A percentile compares a stretch with the other conserved stretches of the same genome.
phyloP scores from a whole-genome alignment of 129 eudicot species.

The Pittosporum tobira region DNA sequence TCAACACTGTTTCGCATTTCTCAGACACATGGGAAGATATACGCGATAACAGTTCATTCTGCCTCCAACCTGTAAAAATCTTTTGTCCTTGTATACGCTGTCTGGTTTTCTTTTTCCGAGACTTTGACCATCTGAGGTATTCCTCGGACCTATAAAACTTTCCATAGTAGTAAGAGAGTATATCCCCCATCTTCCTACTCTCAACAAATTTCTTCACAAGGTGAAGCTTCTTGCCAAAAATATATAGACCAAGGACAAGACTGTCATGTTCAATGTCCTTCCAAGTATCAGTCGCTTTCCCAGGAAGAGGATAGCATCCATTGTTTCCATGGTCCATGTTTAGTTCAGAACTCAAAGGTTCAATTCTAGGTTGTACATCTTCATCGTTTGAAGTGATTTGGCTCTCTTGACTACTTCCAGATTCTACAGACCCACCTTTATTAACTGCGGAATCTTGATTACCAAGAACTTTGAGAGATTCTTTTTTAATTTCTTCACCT shows the following conservation, averaged over 20 bases:
- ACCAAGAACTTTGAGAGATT: not conserved
- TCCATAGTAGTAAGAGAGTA: conserved; percentile 39
- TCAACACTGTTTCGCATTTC: conserved; percentile 31
- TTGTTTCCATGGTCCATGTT: too few relatives aligned
- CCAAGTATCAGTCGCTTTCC: conserved; percentile 30
- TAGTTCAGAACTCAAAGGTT: conserved; percentile 8
- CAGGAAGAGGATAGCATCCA: conserved; percentile 33
- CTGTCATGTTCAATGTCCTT: conserved; percentile 37
- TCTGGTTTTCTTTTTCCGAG: conserved; percentile 30
- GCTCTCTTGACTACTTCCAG: conserved; percentile 16
- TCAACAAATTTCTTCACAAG: conserved; percentile 38
- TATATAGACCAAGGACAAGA: conserved; percentile 46
- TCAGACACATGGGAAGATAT: conserved; percentile 32
- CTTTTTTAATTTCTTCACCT: too few relatives aligned
- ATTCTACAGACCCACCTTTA: not conserved
- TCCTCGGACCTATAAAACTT: conserved; percentile 30
- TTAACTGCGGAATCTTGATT: not conserved
- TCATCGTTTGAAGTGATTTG: conserved; percentile 3
- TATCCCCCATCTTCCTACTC: conserved; percentile 30
- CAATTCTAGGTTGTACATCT: conserved; percentile 5
- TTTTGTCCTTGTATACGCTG: conserved; percentile 39
- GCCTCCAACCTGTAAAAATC: conserved; percentile 50
- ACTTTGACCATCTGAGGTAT: conserved; percentile 36
- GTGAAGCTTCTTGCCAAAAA: conserved; percentile 51
- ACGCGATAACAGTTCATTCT: conserved; percentile 41